Base-by-base conservation (phyloP, 306 rosid species). In the Pterocarpus santalinus region DNA sequence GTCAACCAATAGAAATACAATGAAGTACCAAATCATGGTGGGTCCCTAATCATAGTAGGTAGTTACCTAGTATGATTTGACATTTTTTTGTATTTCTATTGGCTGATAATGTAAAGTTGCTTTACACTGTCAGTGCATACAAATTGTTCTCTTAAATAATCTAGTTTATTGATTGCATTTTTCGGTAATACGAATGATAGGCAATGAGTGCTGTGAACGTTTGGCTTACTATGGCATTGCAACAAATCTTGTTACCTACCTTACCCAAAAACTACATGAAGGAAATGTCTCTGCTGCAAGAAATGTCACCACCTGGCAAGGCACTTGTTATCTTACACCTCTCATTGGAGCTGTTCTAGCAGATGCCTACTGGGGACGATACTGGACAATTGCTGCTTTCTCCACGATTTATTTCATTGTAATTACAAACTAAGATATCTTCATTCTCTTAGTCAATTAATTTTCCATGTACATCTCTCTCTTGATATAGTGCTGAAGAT, bases 291-390 rank as follows among this genome's bases (percentile, higher is more conserved):
- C 91, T 61, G 99, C 98, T 32, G 99, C 99, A 65, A 92, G 91
- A 89, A 93, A 90, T 84, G 97, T 96, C 69, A 96, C 97, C 80
- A 96, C 94, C 56, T 96, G 99, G 98, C 91, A 89, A 81, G 99
- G 98, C 65, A 96, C 99, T 82, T 96, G 99, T 84, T 96, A 93
- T 90, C 98, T 96, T 80, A 72, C 97, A 68, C 99, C 99, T 85
- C 97, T 96, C 34, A 88, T 96, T 81, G 99, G 99, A 79, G 99
- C 99, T 65, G 80, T 96, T 68, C 44, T 93, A 53, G 99, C 99
- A 61, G 99, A 96, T 93, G 91, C 98, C 79, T 93, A 89, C 85
- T 96, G 92, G 98, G 99, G 99, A 82, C 88, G 99, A 90, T 96
- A 90, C 85, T 96, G 99, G 99, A 96, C 99, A 9, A 96, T 96